Evolutionary conservation across 768 basidiomycete genomes (phyloP), one percentile per base, ranked within the genome.

Genomic region (Mycena pura): DNA sequence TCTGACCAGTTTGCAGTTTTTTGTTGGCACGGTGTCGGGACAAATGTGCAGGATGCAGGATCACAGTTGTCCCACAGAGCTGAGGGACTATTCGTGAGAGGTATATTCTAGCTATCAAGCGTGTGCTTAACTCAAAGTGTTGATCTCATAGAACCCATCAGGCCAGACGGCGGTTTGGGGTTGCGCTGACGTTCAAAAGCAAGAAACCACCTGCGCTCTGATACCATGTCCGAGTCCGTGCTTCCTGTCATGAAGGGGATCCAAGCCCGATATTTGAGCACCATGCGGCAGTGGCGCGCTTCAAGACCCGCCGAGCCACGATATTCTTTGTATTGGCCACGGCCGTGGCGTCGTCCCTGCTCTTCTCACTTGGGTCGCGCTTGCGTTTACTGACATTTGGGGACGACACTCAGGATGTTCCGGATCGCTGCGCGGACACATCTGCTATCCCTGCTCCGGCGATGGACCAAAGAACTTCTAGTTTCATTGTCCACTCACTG

Each of bases 381-480:
- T n/a, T n/a, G n/a, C n/a, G 8, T 4, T 57, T 54, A 2, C 11
- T 64, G 21, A 38, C n/a, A 21, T 28, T 31, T 5, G 40, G n/a
- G 40, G 34, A 55, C 17, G n/a, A n/a, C n/a, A n/a, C n/a, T n/a
- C n/a, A n/a, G n/a, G n/a, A 14, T 45, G 27, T 52, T 2, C 64
- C 64, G 1, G 51, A 51, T 4, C 7, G 44, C 11, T 66, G 64
- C 19, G 64, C 60, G 15, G 64, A 66, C 31, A 62, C 56, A 10
- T 27, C 60, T 24, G 51, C 64, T 28, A 52, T 66, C 9, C 51
- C 51, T 8, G 25, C 41, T 14, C 48, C 39, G 7, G 64, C 64
- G 25, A 60, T 60, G 22, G 51, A 27, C n/a, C 6, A 39, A 53
- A 56, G 64, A 66, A 66, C 31, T 49, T 66, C 17, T 57, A 62